Evolutionary conservation across 768 basidiomycete species (phyloP), one percentile per base, ranked within the genome.

Genomic region (Rubroboletus satanas): DNA sequence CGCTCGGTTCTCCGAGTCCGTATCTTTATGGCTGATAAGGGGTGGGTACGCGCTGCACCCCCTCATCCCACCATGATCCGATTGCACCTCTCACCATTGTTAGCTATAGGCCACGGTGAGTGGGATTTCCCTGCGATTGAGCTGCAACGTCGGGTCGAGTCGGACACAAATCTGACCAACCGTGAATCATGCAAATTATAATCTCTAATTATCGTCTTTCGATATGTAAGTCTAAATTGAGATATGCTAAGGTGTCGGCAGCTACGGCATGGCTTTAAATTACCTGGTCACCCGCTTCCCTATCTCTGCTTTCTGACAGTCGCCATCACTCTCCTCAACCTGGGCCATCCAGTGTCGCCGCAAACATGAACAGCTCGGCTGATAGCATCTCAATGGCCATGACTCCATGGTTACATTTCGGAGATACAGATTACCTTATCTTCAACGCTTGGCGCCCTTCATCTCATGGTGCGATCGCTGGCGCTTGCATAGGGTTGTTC

Each of bases 391-490:
- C 58, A 36, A 64, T 59, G 33, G 38, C 67, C 75, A 90, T 88
- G 87, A 76, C 74, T 2, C 81, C 87, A 1, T 90, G 79, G 69
- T 71, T 92, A 15, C 90, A 91, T 66, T 87, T 90, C 60, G 77
- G 78, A 21, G 72, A 74, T 0, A 83, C 83, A 0, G 88, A 90
- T 58, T 73, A 75, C 48, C 76, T 92, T 11, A 73, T 82, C 69
- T 93, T 94, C 74, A 60, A 81, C 54, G 71, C 78, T 2, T 88
- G 87, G 85, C 71, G 68, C 6, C 92, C 93, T 0, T 77, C 77
- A 3, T 85, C 89, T 0, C 58, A 73, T 7, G 91, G 88, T 21
- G 84, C 87, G 0, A 80, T 91, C 35, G 82, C 81, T 21, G 92
- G 88, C 0, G 85, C 90, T 37, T 88, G 85, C 65, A 77, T 95